Conservation (phyloP, 1,284 basidiomycete genomes). For the Pisolithus thermaeus region DNA sequence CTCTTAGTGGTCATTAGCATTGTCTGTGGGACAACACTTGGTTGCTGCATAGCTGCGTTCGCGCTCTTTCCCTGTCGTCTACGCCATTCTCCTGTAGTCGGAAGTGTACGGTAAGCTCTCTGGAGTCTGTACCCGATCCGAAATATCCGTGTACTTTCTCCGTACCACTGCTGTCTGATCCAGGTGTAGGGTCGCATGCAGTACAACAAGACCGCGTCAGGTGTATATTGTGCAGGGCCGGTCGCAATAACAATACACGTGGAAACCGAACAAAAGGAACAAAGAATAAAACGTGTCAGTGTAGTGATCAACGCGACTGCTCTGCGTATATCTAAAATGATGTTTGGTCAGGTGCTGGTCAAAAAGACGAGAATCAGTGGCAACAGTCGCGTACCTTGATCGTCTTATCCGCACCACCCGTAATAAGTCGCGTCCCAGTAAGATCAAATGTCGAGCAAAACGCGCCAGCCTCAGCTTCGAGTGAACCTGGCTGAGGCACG, state of each 20-base stretch:
- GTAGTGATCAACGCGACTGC: constrained; percentile 28
- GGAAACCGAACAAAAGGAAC: neutral
- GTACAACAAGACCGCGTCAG: neutral
- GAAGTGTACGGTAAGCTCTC: no score
- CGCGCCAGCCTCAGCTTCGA: constrained; percentile 93
- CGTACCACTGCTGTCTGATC: neutral
- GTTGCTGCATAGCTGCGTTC: no score
- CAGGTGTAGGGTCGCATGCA: no score
- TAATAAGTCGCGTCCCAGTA: constrained; percentile 93
- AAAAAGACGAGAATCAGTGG: neutral
- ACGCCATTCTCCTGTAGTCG: no score
- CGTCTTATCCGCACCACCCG: constrained; percentile 97
- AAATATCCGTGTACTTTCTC: no score
- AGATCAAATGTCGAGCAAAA: constrained; percentile 97
- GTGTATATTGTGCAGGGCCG: neutral
- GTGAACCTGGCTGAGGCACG: constrained; percentile 92
- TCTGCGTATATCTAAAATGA: constrained; percentile 42
- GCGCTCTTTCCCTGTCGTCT: no score
- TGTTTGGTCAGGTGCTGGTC: neutral
- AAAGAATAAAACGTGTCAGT: neutral
- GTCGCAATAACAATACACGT: neutral
- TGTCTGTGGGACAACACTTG: neutral
- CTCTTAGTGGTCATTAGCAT: neutral
- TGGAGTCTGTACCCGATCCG: no score
- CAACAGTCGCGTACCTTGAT: constrained; percentile 64